phyloP scores from a whole-genome alignment of 2,329 filamentous ascomycete species.

The Cyclaneusma minus region DNA sequence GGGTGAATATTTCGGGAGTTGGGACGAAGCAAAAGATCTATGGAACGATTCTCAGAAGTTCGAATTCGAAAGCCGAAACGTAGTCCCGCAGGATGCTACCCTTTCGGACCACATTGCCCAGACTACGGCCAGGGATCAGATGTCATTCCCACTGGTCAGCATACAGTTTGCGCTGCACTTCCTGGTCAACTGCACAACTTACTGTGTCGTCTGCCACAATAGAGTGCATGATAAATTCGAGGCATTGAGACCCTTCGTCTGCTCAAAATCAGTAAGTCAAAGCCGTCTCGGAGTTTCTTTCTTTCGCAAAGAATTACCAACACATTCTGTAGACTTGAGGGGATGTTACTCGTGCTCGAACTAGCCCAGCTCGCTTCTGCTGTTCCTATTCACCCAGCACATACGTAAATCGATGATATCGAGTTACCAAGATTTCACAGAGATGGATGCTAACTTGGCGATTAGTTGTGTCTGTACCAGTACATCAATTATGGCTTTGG shows the following conservation, averaged over 20 bases:
- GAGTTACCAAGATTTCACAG: no score
- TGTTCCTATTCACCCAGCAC: no score
- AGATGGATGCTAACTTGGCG: conserved; percentile 38
- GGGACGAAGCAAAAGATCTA: conserved; percentile 52
- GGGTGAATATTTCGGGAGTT: conserved; percentile 35
- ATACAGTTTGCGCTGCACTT: conserved; percentile 69
- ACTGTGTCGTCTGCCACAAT: conserved; percentile 73
- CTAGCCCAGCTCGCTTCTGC: no score
- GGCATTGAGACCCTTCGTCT: conserved; percentile 67
- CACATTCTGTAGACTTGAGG: no score
- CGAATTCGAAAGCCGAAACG: background rate
- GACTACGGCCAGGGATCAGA: conserved; percentile 10
- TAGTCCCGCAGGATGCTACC: conserved; percentile 4
- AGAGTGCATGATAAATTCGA: conserved; percentile 46
- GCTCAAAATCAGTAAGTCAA: conserved; percentile 45
- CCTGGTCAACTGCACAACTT: conserved; percentile 68
- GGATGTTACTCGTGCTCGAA: no score
- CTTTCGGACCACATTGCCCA: conserved; percentile 18
- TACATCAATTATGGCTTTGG: conserved; percentile 80
- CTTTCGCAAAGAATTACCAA: no score
- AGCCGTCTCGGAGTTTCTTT: no score
- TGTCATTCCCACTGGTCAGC: conserved; percentile 37
- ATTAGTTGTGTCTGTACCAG: conserved; percentile 82
- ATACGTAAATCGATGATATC: no score
- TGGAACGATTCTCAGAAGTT: conserved; percentile 6